phyloP scores from a whole-genome alignment of 352 stramenopile species.

The Plasmopara halstedii region DNA sequence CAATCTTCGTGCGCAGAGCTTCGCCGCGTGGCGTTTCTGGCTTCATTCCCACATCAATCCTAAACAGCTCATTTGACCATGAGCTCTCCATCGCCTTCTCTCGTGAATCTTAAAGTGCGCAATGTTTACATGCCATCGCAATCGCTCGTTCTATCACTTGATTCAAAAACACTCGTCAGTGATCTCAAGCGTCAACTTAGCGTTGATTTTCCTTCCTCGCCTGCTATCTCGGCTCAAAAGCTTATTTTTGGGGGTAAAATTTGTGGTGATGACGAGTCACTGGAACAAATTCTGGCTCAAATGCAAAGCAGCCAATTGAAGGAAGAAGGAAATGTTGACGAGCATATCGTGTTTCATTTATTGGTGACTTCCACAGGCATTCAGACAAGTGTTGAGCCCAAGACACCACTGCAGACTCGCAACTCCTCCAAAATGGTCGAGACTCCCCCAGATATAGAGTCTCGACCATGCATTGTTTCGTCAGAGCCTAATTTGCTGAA shows the following conservation, averaged over 20 bases:
- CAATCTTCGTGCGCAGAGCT: constrained; percentile 2
- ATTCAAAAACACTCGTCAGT: constrained; percentile 27
- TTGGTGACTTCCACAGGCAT: constrained; percentile 36
- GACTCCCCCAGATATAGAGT: constrained; percentile 19
- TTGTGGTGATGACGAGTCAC: constrained; percentile 49
- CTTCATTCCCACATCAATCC: constrained; percentile 23
- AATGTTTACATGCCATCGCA: constrained; percentile 69
- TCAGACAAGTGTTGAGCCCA: constrained; percentile 5
- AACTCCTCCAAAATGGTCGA: too few species aligned
- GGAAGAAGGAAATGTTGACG: constrained; percentile 17
- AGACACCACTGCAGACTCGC: too few species aligned
- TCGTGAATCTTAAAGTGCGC: constrained; percentile 67
- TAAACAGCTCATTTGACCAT: constrained; percentile 8
- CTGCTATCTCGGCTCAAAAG: constrained; percentile 51
- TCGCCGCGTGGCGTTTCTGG: constrained; percentile 11
- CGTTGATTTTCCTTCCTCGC: constrained; percentile 35
- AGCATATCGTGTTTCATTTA: constrained; percentile 68
- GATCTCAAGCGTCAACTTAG: constrained; percentile 58
- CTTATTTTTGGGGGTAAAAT: constrained; percentile 86
- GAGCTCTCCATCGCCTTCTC: constrained; percentile 4
- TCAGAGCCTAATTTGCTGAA: constrained; percentile 8
- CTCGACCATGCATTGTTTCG: not conserved
- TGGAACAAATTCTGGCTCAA: constrained; percentile 36
- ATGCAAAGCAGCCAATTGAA: constrained; percentile 29
- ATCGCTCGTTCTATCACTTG: constrained; percentile 38